Percentiles rank a stretch among this genome's conserved stretches.
Conservation (phyloP, 371 early-diverging fungal species). For the Caulochytrium protostelioides region DNA sequence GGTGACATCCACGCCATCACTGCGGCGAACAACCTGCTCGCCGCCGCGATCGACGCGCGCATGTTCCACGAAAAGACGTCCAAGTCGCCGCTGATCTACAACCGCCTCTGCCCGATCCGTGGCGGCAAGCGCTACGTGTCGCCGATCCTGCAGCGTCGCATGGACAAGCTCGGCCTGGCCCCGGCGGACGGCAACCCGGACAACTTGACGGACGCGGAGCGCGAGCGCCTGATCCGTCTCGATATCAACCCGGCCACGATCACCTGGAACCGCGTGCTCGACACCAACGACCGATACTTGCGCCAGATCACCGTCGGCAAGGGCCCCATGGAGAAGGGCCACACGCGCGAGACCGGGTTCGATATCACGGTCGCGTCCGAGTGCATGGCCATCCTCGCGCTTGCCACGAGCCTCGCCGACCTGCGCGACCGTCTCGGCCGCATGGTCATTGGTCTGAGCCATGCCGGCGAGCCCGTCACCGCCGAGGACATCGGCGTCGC, state of each 20-base stretch:
- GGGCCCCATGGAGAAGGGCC: slow-evolving; percentile 64
- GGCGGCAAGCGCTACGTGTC: no score
- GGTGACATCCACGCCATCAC: slow-evolving; percentile 94
- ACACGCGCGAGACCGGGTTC: slow-evolving; percentile 68
- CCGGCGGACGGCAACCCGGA: slow-evolving; percentile 50
- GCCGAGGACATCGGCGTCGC: slow-evolving; percentile 87
- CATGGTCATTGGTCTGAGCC: slow-evolving; percentile 79
- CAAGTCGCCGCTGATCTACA: slow-evolving; percentile 39
- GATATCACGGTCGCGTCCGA: slow-evolving; percentile 94
- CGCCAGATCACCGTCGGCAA: slow-evolving; percentile 72
- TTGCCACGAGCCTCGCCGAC: slow-evolving; percentile 64
- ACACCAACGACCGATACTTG: slow-evolving; percentile 86
- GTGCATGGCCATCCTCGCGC: slow-evolving; percentile 87
- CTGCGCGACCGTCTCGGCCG: slow-evolving; percentile 71
- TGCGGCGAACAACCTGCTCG: slow-evolving; percentile 85
- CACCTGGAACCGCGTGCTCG: slow-evolving; percentile 86
- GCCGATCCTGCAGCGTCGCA: slow-evolving; percentile 63
- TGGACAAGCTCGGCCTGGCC: slow-evolving; percentile 60
- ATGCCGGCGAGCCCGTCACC: slow-evolving; percentile 61
- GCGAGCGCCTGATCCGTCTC: slow-evolving; percentile 52
- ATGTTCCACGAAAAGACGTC: slow-evolving; percentile 66
- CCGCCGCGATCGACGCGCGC: slow-evolving; percentile 93
- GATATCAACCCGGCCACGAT: slow-evolving; percentile 80
- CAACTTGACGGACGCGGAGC: slow-evolving; percentile 57
- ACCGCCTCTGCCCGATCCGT: slow-evolving; percentile 79